These are phyloP conservation scores for Tolypocladium album DNA, from an alignment of 2,329 filamentous ascomycete genomes.

Conservation along the genomic window DNA sequence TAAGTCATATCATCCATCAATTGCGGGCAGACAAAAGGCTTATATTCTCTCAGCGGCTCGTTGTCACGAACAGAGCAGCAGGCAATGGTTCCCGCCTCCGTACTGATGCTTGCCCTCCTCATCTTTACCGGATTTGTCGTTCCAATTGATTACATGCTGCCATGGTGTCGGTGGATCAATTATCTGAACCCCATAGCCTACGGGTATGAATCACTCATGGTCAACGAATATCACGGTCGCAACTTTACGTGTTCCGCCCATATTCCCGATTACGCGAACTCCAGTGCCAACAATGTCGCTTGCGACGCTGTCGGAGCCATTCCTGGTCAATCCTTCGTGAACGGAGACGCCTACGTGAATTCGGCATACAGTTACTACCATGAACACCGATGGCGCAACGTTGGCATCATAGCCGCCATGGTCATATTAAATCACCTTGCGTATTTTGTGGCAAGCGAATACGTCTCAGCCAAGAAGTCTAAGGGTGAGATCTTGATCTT, in stretches of 20 bases:
- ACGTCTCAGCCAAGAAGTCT: slow-evolving; percentile 35
- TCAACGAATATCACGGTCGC: slow-evolving; percentile 49
- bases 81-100: neutral
- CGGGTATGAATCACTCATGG: slow-evolving; percentile 54
- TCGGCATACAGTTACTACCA: neutral
- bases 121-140: slow-evolving; percentile 40
- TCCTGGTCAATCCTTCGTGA: neutral
- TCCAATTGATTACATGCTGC: slow-evolving; percentile 35
- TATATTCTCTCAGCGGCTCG: neutral
- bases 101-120: slow-evolving; percentile 8
- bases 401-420: neutral
- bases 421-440: slow-evolving; percentile 6
- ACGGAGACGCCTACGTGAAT: neutral
- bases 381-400: neutral
- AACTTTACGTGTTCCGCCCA: slow-evolving; percentile 30
- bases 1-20: too few relatives aligned
- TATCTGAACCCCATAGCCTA: slow-evolving; percentile 57
- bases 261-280: slow-evolving; percentile 19
- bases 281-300: neutral
- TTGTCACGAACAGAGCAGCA: slow-evolving; percentile 3
- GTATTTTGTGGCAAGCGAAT: slow-evolving; percentile 41
- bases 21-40: too few relatives aligned
- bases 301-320: neutral
- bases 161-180: slow-evolving; percentile 62
- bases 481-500: slow-evolving; percentile 54